Conservation (phyloP, 768 basidiomycete genomes). For the Heimioporus sp. region DNA sequence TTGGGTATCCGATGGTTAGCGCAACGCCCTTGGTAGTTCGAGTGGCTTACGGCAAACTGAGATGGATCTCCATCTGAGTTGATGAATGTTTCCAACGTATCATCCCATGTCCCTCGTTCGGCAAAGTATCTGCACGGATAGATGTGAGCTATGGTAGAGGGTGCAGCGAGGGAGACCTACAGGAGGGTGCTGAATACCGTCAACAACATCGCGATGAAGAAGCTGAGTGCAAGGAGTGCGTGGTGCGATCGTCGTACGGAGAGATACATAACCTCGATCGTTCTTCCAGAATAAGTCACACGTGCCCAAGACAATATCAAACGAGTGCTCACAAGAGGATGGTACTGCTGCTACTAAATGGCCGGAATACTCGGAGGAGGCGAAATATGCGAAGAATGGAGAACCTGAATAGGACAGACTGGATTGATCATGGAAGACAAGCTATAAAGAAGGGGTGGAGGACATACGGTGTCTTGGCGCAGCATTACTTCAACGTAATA, state of each 20-base stretch:
- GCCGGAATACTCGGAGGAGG: conserved; percentile 82
- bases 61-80: conserved; percentile 83
- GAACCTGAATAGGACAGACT: conserved; percentile 88
- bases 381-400: conserved; percentile 90
- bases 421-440: background rate
- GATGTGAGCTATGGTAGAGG: background rate
- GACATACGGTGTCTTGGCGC: conserved; percentile 78
- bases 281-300: conserved; percentile 39
- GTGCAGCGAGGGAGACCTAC: conserved; percentile 37
- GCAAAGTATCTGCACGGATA: conserved; percentile 66
- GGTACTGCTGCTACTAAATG: conserved; percentile 82
- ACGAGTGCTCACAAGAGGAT: conserved; percentile 64
- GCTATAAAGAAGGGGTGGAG: background rate
- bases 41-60: conserved; percentile 61
- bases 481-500: conserved; percentile 87
- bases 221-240: conserved; percentile 80
- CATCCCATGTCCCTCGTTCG: conserved; percentile 90
- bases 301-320: background rate
- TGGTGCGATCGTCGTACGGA: conserved; percentile 84
- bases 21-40: too few species aligned
- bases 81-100: conserved; percentile 72
- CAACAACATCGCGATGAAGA: conserved; percentile 86
- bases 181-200: conserved; percentile 86
- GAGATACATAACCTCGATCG: conserved; percentile 92
- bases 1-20: background rate